phyloP scores from a whole-genome alignment of 139 green algal genomes.

The Nannochloris sp. region DNA sequence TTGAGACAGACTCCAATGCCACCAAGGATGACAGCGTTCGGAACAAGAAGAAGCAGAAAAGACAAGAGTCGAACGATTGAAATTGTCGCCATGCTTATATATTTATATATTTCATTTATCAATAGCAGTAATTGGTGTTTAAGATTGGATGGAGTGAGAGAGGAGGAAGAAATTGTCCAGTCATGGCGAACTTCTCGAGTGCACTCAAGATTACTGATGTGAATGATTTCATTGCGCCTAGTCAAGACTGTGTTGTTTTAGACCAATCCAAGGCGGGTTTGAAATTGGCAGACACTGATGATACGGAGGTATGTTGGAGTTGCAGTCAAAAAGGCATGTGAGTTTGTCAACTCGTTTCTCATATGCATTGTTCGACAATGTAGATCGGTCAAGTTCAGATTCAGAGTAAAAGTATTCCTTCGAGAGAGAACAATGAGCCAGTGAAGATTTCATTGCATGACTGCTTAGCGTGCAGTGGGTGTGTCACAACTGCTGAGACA shows the following conservation, averaged over 20 bases:
- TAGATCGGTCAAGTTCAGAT: conserved; percentile 25
- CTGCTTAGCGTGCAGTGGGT: conserved; percentile 95
- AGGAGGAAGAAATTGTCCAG: neutral
- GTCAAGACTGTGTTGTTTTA: conserved; percentile 83
- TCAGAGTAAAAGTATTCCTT: conserved; percentile 12
- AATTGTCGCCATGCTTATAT: neutral
- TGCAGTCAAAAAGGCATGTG: neutral
- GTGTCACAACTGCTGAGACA: conserved; percentile 90
- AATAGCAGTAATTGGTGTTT: no score
- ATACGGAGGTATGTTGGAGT: neutral
- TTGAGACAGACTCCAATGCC: neutral
- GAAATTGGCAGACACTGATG: neutral
- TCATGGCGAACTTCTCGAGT: conserved; percentile 52
- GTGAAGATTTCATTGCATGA: conserved; percentile 91
- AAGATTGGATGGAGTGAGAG: no score
- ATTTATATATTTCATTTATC: neutral
- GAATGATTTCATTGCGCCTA: conserved; percentile 90
- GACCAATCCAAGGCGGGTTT: conserved; percentile 11
- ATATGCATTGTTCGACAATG: neutral
- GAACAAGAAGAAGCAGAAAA: neutral
- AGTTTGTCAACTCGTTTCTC: neutral
- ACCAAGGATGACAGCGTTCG: neutral
- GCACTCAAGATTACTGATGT: conserved; percentile 76
- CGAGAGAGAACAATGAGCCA: conserved; percentile 27
- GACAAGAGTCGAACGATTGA: neutral